These are phyloP conservation scores for Tylopilus balloui DNA, from an alignment of 768 basidiomycete species.

Conservation along the genomic window DNA sequence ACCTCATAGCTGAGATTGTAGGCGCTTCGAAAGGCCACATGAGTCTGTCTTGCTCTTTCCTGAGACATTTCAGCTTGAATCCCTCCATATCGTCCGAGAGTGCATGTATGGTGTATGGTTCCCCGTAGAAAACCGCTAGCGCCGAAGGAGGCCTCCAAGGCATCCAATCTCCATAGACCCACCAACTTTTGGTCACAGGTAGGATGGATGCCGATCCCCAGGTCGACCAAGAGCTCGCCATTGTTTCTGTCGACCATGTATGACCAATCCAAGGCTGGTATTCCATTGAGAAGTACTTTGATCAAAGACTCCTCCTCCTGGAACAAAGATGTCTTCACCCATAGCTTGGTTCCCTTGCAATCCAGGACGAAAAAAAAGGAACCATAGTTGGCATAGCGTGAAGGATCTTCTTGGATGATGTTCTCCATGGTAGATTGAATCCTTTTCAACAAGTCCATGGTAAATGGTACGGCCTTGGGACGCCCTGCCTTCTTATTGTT, in stretches of 20 bases:
- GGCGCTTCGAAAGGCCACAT: slow-evolving; percentile 10
- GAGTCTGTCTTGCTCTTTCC: slow-evolving; percentile 2
- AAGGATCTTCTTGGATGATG: neutral
- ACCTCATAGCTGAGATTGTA: neutral
- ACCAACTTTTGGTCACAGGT: too few relatives aligned
- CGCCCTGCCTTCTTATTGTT: neutral
- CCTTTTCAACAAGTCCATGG: neutral
- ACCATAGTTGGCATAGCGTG: slow-evolving; percentile 1
- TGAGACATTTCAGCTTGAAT: slow-evolving; percentile 6
- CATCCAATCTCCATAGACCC: neutral
- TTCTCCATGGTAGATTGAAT: slow-evolving; percentile 6
- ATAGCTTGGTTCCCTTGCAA: slow-evolving; percentile 1
- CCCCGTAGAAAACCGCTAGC: slow-evolving; percentile 5
- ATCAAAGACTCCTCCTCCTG: neutral
- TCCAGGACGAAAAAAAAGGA: slow-evolving; percentile 16
- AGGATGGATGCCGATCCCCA: neutral
- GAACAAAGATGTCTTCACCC: neutral
- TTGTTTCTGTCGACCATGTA: neutral
- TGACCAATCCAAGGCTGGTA: neutral
- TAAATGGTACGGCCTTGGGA: slow-evolving; percentile 10
- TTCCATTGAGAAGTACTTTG: neutral
- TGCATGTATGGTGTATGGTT: slow-evolving; percentile 6
- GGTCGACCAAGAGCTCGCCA: too few relatives aligned
- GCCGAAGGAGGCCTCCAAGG: slow-evolving; percentile 3
- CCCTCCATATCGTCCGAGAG: neutral